Evolutionary conservation across 2,329 filamentous ascomycete genomes (phyloP), one percentile per base, ranked within the genome.

Genomic region (Trichoderma atrobrunneum): DNA sequence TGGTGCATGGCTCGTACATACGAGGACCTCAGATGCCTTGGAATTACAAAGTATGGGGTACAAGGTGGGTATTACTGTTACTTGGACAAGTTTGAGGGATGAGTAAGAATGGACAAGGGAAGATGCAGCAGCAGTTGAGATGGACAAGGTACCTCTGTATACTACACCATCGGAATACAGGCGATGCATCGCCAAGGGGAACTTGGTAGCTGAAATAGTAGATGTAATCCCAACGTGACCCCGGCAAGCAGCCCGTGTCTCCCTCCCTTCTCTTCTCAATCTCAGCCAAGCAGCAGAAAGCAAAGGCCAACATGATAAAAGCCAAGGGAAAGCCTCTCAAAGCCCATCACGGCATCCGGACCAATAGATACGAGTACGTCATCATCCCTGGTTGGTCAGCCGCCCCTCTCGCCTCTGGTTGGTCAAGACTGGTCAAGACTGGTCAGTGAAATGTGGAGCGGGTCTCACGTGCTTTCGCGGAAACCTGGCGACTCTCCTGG

Each of bases 391-490:
- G 66, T 54, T 61, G 68, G 43, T 34, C 43, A 28, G 43, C 28
- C 18, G 18, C 4, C 14, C 39, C 43, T 30, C 26, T 21, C 1
- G 2, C 34, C 1, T 1, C 0, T 61, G 26, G 12, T 34, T 39
- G 36, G 36, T 18, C 36, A 43, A 5, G 16, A 43, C 36, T 8
- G 36, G 36, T 18, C 36, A 39, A 3, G 7, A 2, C 3, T 7
- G 36, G 36, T 8, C 16, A 43, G n/a, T 3, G 6, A 5, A 10
- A 28, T 48, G 10, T 48, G 43, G 43, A 11, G 43, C 43, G 34
- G n/a, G 64, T 16, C 77, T 84, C 83, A 84, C 82, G 83, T 84
- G 83, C 78, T 80, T 82, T 81, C 83, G 83, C 80, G 83, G 77
- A 77, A 78, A 80, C 78, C 78, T 84, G 81, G 82, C 79, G 81